phyloP scores from a whole-genome alignment of 2,329 filamentous ascomycete species.

The Sclerotinia nivalis region DNA sequence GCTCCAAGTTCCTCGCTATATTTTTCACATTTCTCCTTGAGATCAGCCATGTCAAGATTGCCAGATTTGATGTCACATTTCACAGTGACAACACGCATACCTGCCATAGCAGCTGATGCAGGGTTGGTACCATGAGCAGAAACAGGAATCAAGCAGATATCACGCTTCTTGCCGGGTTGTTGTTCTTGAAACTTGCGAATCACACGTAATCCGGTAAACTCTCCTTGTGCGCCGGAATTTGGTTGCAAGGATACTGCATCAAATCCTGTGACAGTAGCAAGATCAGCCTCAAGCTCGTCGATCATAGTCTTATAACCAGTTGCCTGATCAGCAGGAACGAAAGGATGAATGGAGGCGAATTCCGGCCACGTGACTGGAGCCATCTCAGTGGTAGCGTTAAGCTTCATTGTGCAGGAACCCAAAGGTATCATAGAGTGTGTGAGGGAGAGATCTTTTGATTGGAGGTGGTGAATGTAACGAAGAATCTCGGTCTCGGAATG shows the following conservation, averaged over 20 bases:
- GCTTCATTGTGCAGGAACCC: slow-evolving; percentile 97
- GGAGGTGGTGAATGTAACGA: slow-evolving; percentile 88
- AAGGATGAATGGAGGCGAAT: slow-evolving; percentile 80
- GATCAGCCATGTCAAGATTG: slow-evolving; percentile 83
- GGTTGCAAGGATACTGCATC: slow-evolving; percentile 87
- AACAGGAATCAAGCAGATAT: slow-evolving; percentile 91
- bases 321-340: slow-evolving; percentile 63
- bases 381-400: slow-evolving; percentile 94
- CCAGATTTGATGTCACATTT: slow-evolving; percentile 87
- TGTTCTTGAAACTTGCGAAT: slow-evolving; percentile 83
- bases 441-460: slow-evolving; percentile 91
- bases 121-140: slow-evolving; percentile 97
- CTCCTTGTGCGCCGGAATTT: slow-evolving; percentile 94
- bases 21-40: slow-evolving; percentile 86
- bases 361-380: slow-evolving; percentile 75
- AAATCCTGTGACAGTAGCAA: slow-evolving; percentile 85
- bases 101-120: slow-evolving; percentile 91
- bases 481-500: slow-evolving; percentile 94
- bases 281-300: slow-evolving; percentile 69
- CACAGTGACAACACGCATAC: slow-evolving; percentile 89
- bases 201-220: slow-evolving; percentile 85
- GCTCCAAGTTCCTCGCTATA: slow-evolving; percentile 82
- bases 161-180: slow-evolving; percentile 68
- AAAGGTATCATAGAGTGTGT: slow-evolving; percentile 98
- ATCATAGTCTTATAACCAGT: slow-evolving; percentile 72